Evolutionary conservation across 345 rosid species (phyloP), one percentile per base, ranked within the genome.

Genomic region (Anastatica hierochuntica): DNA sequence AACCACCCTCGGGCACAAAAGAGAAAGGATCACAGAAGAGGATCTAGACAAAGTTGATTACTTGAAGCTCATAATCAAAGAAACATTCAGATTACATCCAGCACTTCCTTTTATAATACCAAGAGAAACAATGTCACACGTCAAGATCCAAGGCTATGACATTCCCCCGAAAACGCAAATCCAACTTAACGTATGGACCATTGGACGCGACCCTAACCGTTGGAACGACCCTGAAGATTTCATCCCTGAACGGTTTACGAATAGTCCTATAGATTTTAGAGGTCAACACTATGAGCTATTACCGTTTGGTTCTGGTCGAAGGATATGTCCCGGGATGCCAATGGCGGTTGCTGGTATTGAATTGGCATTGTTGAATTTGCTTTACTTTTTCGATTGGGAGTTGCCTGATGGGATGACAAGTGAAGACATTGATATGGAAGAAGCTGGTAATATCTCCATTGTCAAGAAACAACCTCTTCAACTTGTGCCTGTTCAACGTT

Each of bases 51-150:
- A 72, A 43, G 89, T 79, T 51, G 79, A 84, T 3, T 81, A 72
- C 59, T 60, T 83, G 6, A 83, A 76, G 41, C 79, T 82, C 2
- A 15, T 83, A 7, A 63, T 81, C 13, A 83, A 74, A 42, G 87
- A 87, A 64, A 67, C 71, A 37, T 66, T 81, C 11, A 77, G 89
- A 49, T 80, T 87, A 18, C 90, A 84, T 49, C 83, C 87, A 1
- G 43, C 79, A 3, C 67, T 67, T 14, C 84, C 84, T 1, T 36
- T 74, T 13, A 34, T 77, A 0, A 46, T 66, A 1, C 60, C 55
- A 37, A 74, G 79, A 31, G 68, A 72, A 10, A 72, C 88, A 31
- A 60, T 71, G 6, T 67, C 80, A 52, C 63, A 75, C 13, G 46
- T 78, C 53, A 64, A 42, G 30, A 58, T 81, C 4, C 49, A 48